Conservation (phyloP, 192 early-diverging fungal species). For the Podila epigama region DNA sequence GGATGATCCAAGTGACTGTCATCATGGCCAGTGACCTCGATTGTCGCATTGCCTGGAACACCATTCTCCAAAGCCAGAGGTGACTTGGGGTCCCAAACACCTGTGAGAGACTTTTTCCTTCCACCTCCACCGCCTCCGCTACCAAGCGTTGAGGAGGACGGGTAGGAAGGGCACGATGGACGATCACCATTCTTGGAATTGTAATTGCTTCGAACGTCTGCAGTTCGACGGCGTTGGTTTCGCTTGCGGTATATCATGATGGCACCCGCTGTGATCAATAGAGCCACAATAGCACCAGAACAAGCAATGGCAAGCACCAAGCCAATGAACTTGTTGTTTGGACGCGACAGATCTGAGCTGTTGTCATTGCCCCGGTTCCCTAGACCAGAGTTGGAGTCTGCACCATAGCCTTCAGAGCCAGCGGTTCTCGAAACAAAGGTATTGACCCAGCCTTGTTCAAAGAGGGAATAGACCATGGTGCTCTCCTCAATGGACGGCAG, state of each 20-base stretch:
- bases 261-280: slow-evolving; percentile 10
- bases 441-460: slow-evolving; percentile 9
- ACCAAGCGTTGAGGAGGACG: neutral
- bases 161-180: neutral
- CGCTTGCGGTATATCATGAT: slow-evolving; percentile 20
- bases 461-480: slow-evolving; percentile 4
- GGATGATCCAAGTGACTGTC: neutral
- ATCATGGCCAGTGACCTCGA: neutral
- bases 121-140: neutral
- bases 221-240: slow-evolving; percentile 2
- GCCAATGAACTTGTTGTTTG: slow-evolving; percentile 11
- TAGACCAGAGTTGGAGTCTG: neutral
- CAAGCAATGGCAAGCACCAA: slow-evolving; percentile 10
- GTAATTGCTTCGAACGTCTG: neutral
- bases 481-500: slow-evolving; percentile 15
- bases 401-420: neutral
- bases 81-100: slow-evolving; percentile 9
- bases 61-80: neutral
- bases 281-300: slow-evolving; percentile 10
- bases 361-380: neutral
- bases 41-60: neutral
- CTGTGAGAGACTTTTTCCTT: neutral
- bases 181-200: neutral
- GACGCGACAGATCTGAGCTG: neutral
- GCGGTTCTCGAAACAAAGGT: neutral